Percentiles rank a stretch among this genome's conserved stretches.
Evolutionary conservation across 2,329 filamentous ascomycete species (phyloP).

Genomic region (Neonectria punicea): DNA sequence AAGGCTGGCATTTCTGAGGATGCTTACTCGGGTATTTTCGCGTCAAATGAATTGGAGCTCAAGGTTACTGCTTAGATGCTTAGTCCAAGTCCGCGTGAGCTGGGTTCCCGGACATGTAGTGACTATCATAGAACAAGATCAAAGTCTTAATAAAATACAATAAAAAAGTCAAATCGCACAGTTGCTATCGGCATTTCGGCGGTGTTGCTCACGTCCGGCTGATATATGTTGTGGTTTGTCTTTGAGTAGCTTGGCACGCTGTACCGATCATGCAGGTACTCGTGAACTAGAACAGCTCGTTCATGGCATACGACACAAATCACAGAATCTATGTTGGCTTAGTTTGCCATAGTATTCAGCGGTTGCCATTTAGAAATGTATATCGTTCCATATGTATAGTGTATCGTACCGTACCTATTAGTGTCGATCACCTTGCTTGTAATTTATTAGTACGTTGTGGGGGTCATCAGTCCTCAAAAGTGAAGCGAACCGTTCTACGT

Average conservation of each 20-base stretch:
- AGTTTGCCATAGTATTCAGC: no score
- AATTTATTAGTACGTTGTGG: no score
- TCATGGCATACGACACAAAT: no score
- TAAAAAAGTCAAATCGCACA: not conserved
- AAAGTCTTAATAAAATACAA: not conserved
- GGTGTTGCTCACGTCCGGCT: not conserved
- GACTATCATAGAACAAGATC: not conserved
- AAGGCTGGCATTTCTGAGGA: conserved; percentile 32
- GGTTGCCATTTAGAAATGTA: no score
- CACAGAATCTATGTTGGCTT: no score
- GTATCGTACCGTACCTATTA: no score
- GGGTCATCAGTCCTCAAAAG: no score
- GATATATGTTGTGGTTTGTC: not conserved
- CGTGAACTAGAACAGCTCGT: not conserved
- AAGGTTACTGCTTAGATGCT: conserved; percentile 13
- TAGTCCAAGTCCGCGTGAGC: not conserved
- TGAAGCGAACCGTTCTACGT: no score
- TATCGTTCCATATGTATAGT: no score
- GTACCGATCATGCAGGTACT: not conserved
- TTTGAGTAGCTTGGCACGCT: not conserved
- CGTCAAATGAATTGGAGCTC: conserved; percentile 35
- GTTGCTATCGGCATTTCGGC: not conserved
- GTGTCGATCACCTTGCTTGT: no score
- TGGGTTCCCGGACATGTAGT: not conserved
- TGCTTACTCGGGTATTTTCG: conserved; percentile 35